Evolutionary conservation across 2,329 filamentous ascomycete genomes (phyloP).

Genomic region (Trichoderma sp.): DNA sequence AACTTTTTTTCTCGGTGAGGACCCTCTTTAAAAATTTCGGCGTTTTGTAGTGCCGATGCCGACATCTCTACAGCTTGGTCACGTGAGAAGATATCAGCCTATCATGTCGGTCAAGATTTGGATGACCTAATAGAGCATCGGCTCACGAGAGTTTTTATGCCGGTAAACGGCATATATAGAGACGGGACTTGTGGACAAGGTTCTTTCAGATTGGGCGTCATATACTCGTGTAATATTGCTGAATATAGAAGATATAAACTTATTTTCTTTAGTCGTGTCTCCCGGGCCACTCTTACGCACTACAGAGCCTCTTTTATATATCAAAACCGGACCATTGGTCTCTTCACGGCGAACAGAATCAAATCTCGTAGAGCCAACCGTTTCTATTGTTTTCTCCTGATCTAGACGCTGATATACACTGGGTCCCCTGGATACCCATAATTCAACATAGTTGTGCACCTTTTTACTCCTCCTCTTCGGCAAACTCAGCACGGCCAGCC

Average conservation of each 20-base stretch:
- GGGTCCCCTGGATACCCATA: slow-evolving; percentile 31
- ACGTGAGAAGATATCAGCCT: not conserved
- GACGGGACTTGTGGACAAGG: not conserved
- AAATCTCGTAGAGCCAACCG: slow-evolving; percentile 23
- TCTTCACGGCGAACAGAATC: not conserved
- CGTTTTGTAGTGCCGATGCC: slow-evolving; percentile 34
- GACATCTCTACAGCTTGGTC: not conserved
- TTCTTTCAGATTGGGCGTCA: not conserved
- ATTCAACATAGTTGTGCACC: slow-evolving; percentile 28
- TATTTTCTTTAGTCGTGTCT: not conserved
- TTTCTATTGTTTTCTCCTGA: slow-evolving; percentile 37
- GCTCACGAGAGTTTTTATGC: not conserved
- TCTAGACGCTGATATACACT: slow-evolving; percentile 45
- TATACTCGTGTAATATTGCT: not conserved
- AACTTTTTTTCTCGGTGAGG: slow-evolving; percentile 33
- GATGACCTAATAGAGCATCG: not conserved
- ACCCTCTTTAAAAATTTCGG: slow-evolving; percentile 30
- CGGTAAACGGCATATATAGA: not conserved
- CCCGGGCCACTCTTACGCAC: not conserved
- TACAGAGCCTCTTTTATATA: not conserved
- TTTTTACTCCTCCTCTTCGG: slow-evolving; percentile 44
- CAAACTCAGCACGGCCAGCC: slow-evolving; percentile 60
- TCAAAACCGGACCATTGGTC: not conserved
- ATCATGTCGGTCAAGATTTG: not conserved
- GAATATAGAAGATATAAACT: not conserved